phyloP scores from a whole-genome alignment of 2,329 filamentous ascomycete species.

The Calonectria fujianensis region DNA sequence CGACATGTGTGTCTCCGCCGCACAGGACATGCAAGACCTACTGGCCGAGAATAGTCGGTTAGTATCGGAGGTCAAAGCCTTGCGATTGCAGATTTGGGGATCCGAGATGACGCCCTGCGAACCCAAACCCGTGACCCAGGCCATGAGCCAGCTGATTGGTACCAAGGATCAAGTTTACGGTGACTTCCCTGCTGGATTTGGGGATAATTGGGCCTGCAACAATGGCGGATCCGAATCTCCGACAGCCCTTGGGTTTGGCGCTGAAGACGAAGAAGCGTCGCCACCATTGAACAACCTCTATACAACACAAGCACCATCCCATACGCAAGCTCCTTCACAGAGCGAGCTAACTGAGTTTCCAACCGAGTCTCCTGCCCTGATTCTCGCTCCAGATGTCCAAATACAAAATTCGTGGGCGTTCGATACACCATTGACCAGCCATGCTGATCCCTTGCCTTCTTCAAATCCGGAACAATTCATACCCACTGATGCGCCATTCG shows the following conservation, averaged over 20 bases:
- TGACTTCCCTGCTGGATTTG: not conserved
- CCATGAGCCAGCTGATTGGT: not conserved
- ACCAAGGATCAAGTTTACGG: slow-evolving; percentile 10
- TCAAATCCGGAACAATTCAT: not conserved
- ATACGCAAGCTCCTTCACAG: not conserved
- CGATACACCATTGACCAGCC: not conserved
- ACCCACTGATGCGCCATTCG: not conserved
- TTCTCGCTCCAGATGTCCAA: not conserved
- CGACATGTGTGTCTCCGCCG: not conserved
- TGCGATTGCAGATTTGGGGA: slow-evolving; percentile 14
- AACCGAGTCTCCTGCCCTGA: not conserved
- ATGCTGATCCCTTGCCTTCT: not conserved
- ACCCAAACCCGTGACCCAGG: not conserved
- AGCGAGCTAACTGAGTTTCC: not conserved
- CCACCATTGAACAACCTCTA: not conserved
- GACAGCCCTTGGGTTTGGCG: too few relatives aligned
- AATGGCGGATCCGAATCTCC: not conserved
- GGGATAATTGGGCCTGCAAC: slow-evolving; percentile 2
- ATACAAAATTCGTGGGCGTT: not conserved
- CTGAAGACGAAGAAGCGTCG: not conserved
- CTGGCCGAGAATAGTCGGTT: not conserved
- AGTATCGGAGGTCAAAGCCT: slow-evolving; percentile 4
- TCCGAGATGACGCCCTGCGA: not conserved
- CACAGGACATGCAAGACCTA: slow-evolving; percentile 4
- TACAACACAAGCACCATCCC: not conserved